Evolutionary conservation across 2,329 filamentous ascomycete genomes (phyloP), one percentile per base, ranked within the genome.

Genomic region (Dichotomopilus funicola): DNA sequence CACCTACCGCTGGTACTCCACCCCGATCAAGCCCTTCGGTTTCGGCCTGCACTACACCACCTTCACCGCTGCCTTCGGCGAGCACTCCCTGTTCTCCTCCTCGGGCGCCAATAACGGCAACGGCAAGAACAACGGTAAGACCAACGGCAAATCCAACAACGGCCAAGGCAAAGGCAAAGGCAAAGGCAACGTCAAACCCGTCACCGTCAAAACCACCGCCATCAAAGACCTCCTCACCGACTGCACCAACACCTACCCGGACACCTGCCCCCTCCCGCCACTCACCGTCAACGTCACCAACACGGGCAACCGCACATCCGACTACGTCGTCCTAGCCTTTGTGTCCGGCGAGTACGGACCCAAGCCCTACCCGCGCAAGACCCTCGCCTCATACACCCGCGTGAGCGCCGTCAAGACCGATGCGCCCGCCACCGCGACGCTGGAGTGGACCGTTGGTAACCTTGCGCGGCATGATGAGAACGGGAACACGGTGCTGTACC

Each of bases 21-120:
- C 72, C 36, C 67, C 68, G 13, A 70, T 81, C 5, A 70, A 75
- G 51, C 72, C 75, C 0, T 83, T 81, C 56, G 80, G 79, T 3
- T 73, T 72, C 57, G 80, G 80, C 0, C 63, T 82, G 56, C 78
- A 81, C 63, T 83, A 83, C 67, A 82, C 79, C 1, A 77, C 68
- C 36, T 82, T 44, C 33, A 55, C 64, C 6, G 59, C 67, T 11
- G 59, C 63, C 6, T 8, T 61, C 61, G 12, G 19, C 34, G 19
- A 5, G 27, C 60, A 11, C 37, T 33, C 38, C 58, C 31, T 45
- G 35, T 65, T 68, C 3, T 63, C 65, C 9, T n/a, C 33, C 33
- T 6, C 11, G 6, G n/a, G 45, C 34, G 9, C n/a, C 8, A 35
- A 33, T 3, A 13, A 37, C n/a, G 34, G 45, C n/a, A 35, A 47